Evolutionary conservation across 345 rosid genomes (phyloP), one percentile per base, ranked within the genome.

Genomic region (Hevea brasiliensis): DNA sequence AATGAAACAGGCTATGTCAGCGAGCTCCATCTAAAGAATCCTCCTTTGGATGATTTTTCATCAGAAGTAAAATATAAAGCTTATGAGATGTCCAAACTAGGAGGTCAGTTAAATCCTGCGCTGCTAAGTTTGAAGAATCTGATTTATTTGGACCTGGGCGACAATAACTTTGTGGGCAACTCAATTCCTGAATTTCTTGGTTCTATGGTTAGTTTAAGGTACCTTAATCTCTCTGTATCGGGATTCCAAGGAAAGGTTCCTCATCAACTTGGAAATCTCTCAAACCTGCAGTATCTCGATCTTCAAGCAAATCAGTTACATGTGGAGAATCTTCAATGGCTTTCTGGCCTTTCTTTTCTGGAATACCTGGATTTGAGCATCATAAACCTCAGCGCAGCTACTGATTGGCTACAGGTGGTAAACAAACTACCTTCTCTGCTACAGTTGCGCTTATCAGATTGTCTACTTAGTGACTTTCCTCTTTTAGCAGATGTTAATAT

Each of bases 371-470:
- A 74, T 58, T 55, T 82, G n/a, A 80, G 61, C 10, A 10, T 24
- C 47, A 69, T 66, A 1, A 68, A 79, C 24, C 80, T 82, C 0
- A 60, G 72, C n/a, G 45, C 57, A n/a, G 68, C 74, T 6, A n/a
- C 29, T 60, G 13, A 69, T 18, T 83, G 85, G 85, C 64, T 73
- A 17, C 64, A 71, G 10, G 73, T 59, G 12, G 13, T 67, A 14
- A 80, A 72, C 54, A 70, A 65, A 68, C 75, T 82, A 50, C 78
- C 80, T 55, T 80, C 78, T 7, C 71, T 85, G 20, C 12, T n/a
- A 10, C 76, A 85, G 62, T 54, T 82, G 74, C 64, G 66, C 64
- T 27, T 80, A 1, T 48, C 58, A 6, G 17, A 10, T 56, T 61
- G 58, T 21, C 83, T 73, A 51, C 24, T 32, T 41, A 40, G 14